Base-by-base conservation (phyloP, 805 yeast species). In the Lachancea cidri region DNA sequence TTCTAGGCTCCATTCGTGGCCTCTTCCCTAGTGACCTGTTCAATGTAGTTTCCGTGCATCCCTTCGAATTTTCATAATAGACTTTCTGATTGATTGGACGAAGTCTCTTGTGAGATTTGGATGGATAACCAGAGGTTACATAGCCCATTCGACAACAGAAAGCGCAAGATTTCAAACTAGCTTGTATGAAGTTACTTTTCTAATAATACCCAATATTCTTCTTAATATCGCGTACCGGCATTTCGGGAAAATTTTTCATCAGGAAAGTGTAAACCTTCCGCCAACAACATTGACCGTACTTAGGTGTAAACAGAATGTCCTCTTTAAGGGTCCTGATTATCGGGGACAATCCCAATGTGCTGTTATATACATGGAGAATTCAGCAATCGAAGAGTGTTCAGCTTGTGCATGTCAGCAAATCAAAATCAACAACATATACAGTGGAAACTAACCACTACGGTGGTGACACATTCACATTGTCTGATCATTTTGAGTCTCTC, bases 301-400 rank as follows among this genome's bases (percentile, higher is more conserved):
- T 11, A 11, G 11, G 27, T 22, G 27, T 7, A 22, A 7, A 22
- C 9, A 33, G 2, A 9, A 44, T 44, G 47, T 46, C 55, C n/a
- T 40, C 50, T 5, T 45, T 62, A 33, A 52, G 53, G 41, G 65
- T 62, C 8, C 39, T 62, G 42, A 45, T 53, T 15, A 43, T 54
- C 22, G 65, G 66, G 29, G 47, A 56, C 29, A 54, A 59, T 38
- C 58, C 64, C 15, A 60, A 59, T 43, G 48, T 60, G 17, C 31
- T 55, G 36, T 40, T 62, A 31, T 59, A 55, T 35, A 49, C 64
- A 1, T 59, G 64, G 35, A 49, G 66, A 27, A 59, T 62, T 34
- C 64, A 60, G 42, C 38, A 58, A 33, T 63, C 66, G n/a, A 59
- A 59, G 40, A 55, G 62, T 39, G 62, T 60, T n/a, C 58, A 52